A percentile compares a stretch with the other conserved stretches of the same genome.
Conservation (phyloP, 2,329 filamentous ascomycete species). For the Gaeumannomyces tritici region DNA sequence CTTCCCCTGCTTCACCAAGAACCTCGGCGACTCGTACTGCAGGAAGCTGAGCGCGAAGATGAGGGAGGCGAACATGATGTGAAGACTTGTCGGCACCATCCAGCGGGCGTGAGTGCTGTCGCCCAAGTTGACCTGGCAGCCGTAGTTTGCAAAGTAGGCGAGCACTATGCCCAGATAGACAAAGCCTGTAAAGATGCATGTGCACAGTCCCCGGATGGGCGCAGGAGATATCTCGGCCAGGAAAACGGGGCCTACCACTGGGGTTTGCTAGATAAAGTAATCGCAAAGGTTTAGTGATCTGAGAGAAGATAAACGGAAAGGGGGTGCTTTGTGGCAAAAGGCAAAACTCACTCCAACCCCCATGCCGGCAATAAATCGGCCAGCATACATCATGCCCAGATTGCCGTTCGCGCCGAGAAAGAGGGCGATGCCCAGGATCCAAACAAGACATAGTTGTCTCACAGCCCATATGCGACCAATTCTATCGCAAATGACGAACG, state of each 20-base stretch:
- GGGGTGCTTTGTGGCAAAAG: background rate
- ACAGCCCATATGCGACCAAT: slow-evolving; percentile 56
- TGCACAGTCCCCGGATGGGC: slow-evolving; percentile 61
- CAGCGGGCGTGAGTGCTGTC: slow-evolving; percentile 35
- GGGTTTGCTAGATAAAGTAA: slow-evolving; percentile 17
- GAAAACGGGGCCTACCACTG: slow-evolving; percentile 42
- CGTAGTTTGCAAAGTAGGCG: slow-evolving; percentile 65
- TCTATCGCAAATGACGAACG: slow-evolving; percentile 48
- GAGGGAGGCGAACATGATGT: slow-evolving; percentile 65
- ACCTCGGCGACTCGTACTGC: slow-evolving; percentile 59
- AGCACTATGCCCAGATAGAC: slow-evolving; percentile 70
- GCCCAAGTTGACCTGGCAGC: slow-evolving; percentile 37
- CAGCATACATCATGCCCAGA: slow-evolving; percentile 48
- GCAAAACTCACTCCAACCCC: slow-evolving; percentile 37
- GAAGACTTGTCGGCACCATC: slow-evolving; percentile 58
- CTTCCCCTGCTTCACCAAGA: slow-evolving; percentile 54
- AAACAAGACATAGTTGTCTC: slow-evolving; percentile 44
- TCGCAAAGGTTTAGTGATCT: background rate
- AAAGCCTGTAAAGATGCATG: slow-evolving; percentile 56
- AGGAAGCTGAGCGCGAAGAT: slow-evolving; percentile 61
- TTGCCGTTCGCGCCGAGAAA: slow-evolving; percentile 44
- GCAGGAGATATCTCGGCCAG: slow-evolving; percentile 62
- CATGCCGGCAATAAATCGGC: slow-evolving; percentile 53
- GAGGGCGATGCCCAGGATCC: slow-evolving; percentile 48
- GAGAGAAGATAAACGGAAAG: background rate